phyloP scores from a whole-genome alignment of 2,329 filamentous ascomycete genomes.

The Xylariaceae sp. region DNA sequence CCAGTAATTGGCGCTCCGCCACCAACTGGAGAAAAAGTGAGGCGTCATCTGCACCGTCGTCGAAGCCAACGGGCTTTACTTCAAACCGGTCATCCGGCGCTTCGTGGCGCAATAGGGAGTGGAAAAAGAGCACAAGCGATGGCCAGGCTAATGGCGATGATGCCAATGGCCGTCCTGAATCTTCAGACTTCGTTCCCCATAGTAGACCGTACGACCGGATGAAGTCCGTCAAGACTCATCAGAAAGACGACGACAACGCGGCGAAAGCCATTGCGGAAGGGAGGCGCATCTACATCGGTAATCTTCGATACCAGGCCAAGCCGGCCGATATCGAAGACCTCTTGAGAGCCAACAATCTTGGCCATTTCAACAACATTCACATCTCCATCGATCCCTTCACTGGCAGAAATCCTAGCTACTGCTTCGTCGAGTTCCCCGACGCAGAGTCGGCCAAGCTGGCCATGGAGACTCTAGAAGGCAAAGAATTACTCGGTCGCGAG shows the following conservation, averaged over 20 bases:
- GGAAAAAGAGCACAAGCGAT: constrained; percentile 3
- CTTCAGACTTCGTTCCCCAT: constrained; percentile 10
- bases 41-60: constrained; percentile 4
- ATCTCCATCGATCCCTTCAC: constrained; percentile 66
- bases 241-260: constrained; percentile 19
- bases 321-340: constrained; percentile 37
- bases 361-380: constrained; percentile 52
- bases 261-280: constrained; percentile 30
- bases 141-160: constrained; percentile 6
- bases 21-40: constrained; percentile 17
- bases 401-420: constrained; percentile 67
- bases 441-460: constrained; percentile 54
- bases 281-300: constrained; percentile 59
- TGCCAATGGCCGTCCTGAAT: constrained; percentile 1
- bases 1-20: constrained; percentile 17
- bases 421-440: constrained; percentile 64
- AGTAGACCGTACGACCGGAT: constrained; percentile 16
- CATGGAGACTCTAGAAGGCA: constrained; percentile 53
- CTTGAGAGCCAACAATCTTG: constrained; percentile 34
- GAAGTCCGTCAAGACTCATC: constrained; percentile 11
- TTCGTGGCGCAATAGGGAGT: constrained; percentile 20
- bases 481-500: constrained; percentile 52
- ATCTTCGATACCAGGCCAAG: constrained; percentile 54
- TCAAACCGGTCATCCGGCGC: constrained; percentile 6
- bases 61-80: constrained; percentile 12